Percentiles rank a stretch among this genome's conserved stretches.
Evolutionary conservation across 768 basidiomycete genomes (phyloP).

Genomic region (Lactifluus pinguis): DNA sequence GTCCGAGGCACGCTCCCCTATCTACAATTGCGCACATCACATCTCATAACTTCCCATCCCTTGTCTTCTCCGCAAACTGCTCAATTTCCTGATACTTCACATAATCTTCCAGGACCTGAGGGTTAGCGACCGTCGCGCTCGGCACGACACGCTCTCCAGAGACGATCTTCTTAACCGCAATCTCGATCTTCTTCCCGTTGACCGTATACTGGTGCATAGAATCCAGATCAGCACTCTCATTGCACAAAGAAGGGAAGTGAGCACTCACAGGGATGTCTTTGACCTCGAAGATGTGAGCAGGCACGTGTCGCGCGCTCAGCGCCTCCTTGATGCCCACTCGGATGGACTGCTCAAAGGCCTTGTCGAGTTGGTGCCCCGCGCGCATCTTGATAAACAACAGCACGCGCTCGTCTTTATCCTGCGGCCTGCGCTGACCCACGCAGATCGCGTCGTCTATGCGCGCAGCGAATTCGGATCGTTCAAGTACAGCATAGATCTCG

Average conservation of each 20-base stretch:
- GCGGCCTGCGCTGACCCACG: constrained; percentile 49
- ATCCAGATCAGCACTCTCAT: background rate
- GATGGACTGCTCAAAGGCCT: constrained; percentile 38
- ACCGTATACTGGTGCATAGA: constrained; percentile 48
- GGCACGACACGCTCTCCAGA: constrained; percentile 57
- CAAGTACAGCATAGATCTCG: constrained; percentile 71
- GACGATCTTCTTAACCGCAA: constrained; percentile 69
- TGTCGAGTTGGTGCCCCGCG: constrained; percentile 36
- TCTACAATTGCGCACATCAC: no score
- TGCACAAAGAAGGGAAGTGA: background rate
- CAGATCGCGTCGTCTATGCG: constrained; percentile 62
- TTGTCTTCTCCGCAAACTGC: constrained; percentile 11
- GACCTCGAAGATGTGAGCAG: constrained; percentile 54
- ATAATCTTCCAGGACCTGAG: constrained; percentile 54
- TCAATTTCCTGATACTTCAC: constrained; percentile 54
- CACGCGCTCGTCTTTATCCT: constrained; percentile 65
- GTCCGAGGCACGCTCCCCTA: no score
- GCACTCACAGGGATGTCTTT: constrained; percentile 58
- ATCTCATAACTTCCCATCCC: background rate
- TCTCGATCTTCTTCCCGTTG: constrained; percentile 73
- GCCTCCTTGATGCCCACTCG: constrained; percentile 46
- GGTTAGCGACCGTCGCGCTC: constrained; percentile 70
- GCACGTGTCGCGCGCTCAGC: constrained; percentile 69
- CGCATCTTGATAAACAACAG: constrained; percentile 67
- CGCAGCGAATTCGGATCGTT: constrained; percentile 36